A percentile compares a stretch with the other conserved stretches of the same genome.
Conservation (phyloP, 2,329 filamentous ascomycete species). For the Corinectria fuckeliana region DNA sequence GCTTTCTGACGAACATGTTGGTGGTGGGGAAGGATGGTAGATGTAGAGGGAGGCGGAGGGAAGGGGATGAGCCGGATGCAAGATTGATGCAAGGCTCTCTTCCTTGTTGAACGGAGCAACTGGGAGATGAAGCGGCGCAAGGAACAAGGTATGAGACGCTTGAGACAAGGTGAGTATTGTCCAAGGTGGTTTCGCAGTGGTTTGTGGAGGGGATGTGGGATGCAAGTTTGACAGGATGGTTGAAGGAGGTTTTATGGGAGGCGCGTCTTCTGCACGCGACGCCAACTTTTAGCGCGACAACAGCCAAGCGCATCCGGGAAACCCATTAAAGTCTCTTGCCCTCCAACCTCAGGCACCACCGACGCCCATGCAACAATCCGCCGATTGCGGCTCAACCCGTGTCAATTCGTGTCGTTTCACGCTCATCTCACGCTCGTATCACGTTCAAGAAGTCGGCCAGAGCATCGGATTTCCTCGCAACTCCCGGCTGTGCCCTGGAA, state of each 20-base stretch:
- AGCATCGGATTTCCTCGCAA: not conserved
- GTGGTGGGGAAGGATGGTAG: constrained; percentile 33
- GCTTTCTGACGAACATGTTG: constrained; percentile 69
- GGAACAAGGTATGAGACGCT: constrained; percentile 14
- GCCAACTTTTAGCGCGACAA: constrained; percentile 45
- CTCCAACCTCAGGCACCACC: constrained; percentile 37
- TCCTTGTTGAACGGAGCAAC: constrained; percentile 35
- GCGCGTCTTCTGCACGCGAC: constrained; percentile 45
- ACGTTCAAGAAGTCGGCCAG: not conserved
- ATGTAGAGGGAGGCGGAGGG: constrained; percentile 27
- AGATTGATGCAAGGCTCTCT: constrained; percentile 32
- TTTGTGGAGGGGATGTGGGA: constrained; percentile 36
- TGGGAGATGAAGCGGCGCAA: constrained; percentile 33
- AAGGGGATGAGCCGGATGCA: constrained; percentile 28
- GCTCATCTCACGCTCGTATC: too few species aligned
- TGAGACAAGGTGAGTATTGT: constrained; percentile 23
- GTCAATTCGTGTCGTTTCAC: not conserved
- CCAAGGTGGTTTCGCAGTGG: constrained; percentile 23
- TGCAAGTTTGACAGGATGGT: constrained; percentile 33
- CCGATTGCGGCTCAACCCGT: constrained; percentile 14
- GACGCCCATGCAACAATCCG: constrained; percentile 16
- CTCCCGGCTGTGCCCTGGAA: not conserved
- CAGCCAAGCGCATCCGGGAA: constrained; percentile 24
- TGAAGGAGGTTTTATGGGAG: constrained; percentile 46
- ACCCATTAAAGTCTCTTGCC: constrained; percentile 41